Evolutionary conservation across 1,284 basidiomycete genomes (phyloP), one percentile per base, ranked within the genome.

Genomic region (Cutaneotrichosporon spelunceum): DNA sequence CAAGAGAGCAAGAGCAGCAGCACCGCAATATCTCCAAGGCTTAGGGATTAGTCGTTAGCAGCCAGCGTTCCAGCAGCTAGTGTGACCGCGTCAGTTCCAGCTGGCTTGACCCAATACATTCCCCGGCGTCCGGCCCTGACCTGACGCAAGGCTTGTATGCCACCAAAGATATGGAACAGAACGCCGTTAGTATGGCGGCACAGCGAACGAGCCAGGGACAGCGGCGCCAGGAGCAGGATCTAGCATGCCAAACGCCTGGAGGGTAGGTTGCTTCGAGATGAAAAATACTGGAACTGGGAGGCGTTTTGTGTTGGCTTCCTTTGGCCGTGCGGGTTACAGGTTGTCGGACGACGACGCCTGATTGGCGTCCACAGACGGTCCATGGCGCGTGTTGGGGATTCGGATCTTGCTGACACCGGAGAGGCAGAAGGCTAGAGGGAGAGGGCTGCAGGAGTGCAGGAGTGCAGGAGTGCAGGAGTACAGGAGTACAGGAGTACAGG

Each of bases 231-330:
- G n/a, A n/a, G 19, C 48, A 50, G 48, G 48, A 50, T 50, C 48
- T 50, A 19, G 48, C 48, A 50, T 50, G 11, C 48, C 48, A 19
- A 26, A 30, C 14, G 3, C 10, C 16, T 26, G 8, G 19, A 44
- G 42, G 42, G 13, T 27, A 50, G 16, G 16, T n/a, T 16, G 24
- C 27, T 26, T 30, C 26, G 19, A 29, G 26, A 50, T 50, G 19
- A 50, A 44, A 44, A 19, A n/a, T n/a, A 19, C 48, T 50, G 26
- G 48, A 50, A 50, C 48, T 50, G 26, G 45, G 48, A 50, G 48
- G 48, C 48, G 48, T 50, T 30, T 50, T 27, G 26, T 27, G 26
- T 50, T 5, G 27, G 27, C 26, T 14, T 50, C 21, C 26, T 50
- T 24, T 24, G 48, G 48, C 48, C 48, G 48, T 50, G 48, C 48